Conservation (phyloP, 306 rosid genomes). For the Ormosia semicastrata region DNA sequence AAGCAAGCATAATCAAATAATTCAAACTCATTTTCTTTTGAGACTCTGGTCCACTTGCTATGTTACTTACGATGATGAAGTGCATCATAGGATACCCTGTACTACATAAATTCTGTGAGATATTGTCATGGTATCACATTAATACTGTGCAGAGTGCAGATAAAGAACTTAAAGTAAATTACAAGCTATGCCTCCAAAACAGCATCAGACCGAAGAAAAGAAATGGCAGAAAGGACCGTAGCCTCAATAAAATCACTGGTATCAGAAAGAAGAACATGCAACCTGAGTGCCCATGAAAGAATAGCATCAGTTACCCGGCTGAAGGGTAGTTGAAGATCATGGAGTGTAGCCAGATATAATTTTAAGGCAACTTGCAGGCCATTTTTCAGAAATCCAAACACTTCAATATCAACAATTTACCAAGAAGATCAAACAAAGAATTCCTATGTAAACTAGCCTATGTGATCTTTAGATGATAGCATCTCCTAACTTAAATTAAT, state of each 20-base stretch:
- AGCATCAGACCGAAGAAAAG: constrained; percentile 1
- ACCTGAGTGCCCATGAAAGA: not conserved
- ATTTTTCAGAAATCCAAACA: not conserved
- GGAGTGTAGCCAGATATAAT: not conserved
- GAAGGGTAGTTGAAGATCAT: not conserved
- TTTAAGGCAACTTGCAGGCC: not conserved
- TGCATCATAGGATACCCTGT: not conserved
- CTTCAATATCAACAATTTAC: constrained; percentile 3
- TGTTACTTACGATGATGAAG: not conserved
- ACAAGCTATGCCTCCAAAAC: constrained; percentile 8
- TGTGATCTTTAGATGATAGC: not conserved
- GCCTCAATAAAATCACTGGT: not conserved
- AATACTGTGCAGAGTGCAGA: not conserved
- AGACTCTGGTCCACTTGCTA: not conserved
- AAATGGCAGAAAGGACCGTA: not conserved
- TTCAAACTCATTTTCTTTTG: not conserved
- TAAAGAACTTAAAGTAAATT: not conserved
- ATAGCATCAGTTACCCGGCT: not conserved
- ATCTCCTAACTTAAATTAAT: not conserved
- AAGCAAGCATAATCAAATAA: not conserved
- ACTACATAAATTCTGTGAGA: not conserved
- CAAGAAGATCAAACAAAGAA: not conserved
- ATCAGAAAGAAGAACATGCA: not conserved
- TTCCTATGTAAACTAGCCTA: not conserved
- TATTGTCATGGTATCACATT: not conserved